These are phyloP conservation scores for Aspergillus sclerotiicarbonarius DNA, from an alignment of 495 filamentous ascomycete genomes.

Conservation along the genomic window DNA sequence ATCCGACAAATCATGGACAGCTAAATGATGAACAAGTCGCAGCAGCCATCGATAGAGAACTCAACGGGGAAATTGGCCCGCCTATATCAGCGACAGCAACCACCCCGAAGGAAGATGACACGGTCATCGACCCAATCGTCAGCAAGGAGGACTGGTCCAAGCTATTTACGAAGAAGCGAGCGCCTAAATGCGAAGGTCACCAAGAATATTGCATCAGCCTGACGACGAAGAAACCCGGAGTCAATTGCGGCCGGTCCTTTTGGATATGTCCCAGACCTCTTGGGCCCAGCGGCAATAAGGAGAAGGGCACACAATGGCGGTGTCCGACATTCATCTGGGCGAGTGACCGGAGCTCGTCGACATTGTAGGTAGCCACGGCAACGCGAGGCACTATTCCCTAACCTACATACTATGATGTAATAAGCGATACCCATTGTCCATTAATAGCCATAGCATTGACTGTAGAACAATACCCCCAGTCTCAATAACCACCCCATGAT, in stretches of 20 bases:
- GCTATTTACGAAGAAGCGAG: conserved; percentile 70
- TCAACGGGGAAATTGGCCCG: neutral
- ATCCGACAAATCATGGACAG: neutral
- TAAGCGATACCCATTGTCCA: conserved; percentile 5
- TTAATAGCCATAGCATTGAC: no score
- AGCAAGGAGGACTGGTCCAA: conserved; percentile 84
- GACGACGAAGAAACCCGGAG: conserved; percentile 80
- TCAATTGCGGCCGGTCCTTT: conserved; percentile 81
- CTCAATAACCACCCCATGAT: no score
- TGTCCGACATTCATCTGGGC: conserved; percentile 90
- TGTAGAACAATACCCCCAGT: no score
- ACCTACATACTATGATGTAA: neutral
- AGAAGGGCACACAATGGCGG: conserved; percentile 77
- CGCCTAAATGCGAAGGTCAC: conserved; percentile 79
- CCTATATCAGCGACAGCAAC: neutral
- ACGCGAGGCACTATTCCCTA: neutral
- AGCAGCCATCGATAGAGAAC: neutral
- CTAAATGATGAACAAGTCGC: neutral
- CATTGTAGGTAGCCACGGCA: conserved; percentile 7
- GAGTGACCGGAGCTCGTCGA: conserved; percentile 67
- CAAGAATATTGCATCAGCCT: conserved; percentile 78
- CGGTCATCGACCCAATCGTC: conserved; percentile 64
- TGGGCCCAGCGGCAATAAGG: conserved; percentile 79
- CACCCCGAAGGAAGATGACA: conserved; percentile 21
- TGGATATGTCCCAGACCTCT: conserved; percentile 82